A percentile compares a stretch with the other conserved stretches of the same genome.
Evolutionary conservation across 805 yeast genomes (phyloP).

Genomic region (Metschnikowia proteae): DNA sequence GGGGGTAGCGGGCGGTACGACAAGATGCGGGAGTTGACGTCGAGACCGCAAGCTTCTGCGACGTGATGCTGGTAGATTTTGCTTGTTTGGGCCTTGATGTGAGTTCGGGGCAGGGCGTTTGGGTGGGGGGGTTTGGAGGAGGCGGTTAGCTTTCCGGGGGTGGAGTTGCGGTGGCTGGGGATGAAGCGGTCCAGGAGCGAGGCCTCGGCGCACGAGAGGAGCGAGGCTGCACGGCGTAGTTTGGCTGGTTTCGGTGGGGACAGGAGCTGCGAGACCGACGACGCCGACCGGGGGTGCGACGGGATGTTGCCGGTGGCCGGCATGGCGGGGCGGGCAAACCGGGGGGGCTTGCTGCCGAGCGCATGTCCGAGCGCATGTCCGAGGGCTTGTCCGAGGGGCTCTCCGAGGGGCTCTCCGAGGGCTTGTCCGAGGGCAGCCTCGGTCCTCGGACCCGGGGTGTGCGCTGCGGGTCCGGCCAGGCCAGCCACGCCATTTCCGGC

Average conservation of each 20-base stretch:
- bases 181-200: constrained; percentile 36
- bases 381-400: neutral
- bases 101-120: constrained; percentile 50
- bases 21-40: constrained; percentile 74
- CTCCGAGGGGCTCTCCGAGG: neutral
- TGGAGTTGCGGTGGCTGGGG: constrained; percentile 41
- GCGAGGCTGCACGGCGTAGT: constrained; percentile 18
- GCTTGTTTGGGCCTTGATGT: constrained; percentile 51
- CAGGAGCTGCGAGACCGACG: constrained; percentile 8
- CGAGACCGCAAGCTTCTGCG: constrained; percentile 92
- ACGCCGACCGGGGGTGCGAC: constrained; percentile 11
- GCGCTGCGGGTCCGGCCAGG: neutral
- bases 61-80: constrained; percentile 72
- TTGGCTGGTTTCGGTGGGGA: constrained; percentile 20
- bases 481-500: neutral
- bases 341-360: neutral
- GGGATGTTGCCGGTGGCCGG: constrained; percentile 6
- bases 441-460: neutral
- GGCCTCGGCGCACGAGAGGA: constrained; percentile 13
- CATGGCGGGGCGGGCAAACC: constrained; percentile 9
- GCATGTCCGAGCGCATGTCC: neutral
- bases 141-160: constrained; percentile 36
- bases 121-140: constrained; percentile 35
- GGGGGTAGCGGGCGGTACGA: constrained; percentile 90
- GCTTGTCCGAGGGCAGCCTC: neutral